Conservation (phyloP, 2,329 filamentous ascomycete genomes). For the Ceratocystis ficicola region DNA sequence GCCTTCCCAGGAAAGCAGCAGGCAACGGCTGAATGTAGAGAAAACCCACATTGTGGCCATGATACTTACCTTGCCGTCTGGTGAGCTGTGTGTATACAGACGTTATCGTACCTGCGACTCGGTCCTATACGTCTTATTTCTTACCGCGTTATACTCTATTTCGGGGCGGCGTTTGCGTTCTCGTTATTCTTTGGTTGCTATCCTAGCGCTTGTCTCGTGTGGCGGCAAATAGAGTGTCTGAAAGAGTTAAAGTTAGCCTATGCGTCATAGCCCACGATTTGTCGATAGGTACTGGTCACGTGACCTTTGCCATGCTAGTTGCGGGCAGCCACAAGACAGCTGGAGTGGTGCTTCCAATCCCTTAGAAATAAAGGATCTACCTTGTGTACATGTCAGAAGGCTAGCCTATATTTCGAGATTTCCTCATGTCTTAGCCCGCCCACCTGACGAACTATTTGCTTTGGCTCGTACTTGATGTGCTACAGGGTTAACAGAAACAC, state of each 20-base stretch:
- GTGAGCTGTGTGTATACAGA: neutral
- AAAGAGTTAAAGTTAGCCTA: neutral
- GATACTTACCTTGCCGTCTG: neutral
- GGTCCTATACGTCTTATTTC: neutral
- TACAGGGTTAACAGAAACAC: neutral
- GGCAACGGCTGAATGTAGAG: too few species aligned
- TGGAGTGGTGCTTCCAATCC: neutral
- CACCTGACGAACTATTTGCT: too few species aligned
- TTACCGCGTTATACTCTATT: neutral
- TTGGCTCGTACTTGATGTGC: too few species aligned
- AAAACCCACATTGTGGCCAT: neutral
- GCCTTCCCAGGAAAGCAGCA: too few species aligned
- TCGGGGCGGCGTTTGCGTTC: neutral
- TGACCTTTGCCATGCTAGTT: neutral
- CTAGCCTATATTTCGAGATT: too few species aligned
- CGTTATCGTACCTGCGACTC: neutral
- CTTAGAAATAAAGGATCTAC: neutral
- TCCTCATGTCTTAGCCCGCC: too few species aligned
- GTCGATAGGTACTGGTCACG: neutral
- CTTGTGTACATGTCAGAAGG: too few species aligned
- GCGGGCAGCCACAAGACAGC: neutral
- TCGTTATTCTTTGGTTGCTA: neutral
- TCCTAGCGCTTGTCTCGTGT: neutral
- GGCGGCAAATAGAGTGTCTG: neutral
- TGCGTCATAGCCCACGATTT: conserved; percentile 16